Evolutionary conservation across 345 rosid species (phyloP).

Genomic region (Cochlearia excelsa): DNA sequence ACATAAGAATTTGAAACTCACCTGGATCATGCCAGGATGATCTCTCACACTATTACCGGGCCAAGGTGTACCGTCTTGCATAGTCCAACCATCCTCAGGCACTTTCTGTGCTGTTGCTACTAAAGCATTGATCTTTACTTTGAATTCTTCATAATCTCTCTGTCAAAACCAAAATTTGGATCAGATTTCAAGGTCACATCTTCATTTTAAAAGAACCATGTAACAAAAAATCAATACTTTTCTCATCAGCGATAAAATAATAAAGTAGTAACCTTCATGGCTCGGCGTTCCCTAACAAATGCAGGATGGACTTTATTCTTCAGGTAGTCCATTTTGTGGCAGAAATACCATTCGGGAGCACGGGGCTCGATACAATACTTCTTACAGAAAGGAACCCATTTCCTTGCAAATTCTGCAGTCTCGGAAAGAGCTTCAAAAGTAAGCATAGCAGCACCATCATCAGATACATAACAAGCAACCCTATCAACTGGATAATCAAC

Average conservation of each 20-base stretch:
- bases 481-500: constrained; percentile 96
- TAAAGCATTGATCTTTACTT: constrained; percentile 82
- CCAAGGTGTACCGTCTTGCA: constrained; percentile 99
- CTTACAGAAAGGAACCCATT: constrained; percentile 99
- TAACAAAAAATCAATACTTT: neutral
- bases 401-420: constrained; percentile 94
- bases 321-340: constrained; percentile 90
- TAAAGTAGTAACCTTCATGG: constrained; percentile 71
- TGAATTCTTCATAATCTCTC: constrained; percentile 98
- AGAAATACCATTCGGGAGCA: constrained; percentile 98
- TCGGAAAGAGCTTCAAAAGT: constrained; percentile 98
- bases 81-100: constrained; percentile 99
- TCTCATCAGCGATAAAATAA: neutral
- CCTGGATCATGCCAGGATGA: constrained; percentile 99
- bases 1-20: constrained; percentile 33
- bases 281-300: constrained; percentile 92
- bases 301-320: constrained; percentile 92
- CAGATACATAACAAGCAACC: constrained; percentile 95
- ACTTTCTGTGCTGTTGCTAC: constrained; percentile 95
- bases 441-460: constrained; percentile 99
- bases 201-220: neutral
- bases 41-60: constrained; percentile 93
- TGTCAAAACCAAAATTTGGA: constrained; percentile 37
- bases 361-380: constrained; percentile 88
- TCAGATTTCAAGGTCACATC: constrained; percentile 10